Evolutionary conservation across 1,139 yeast genomes (phyloP).

Genomic region (Lodderomyces theae): DNA sequence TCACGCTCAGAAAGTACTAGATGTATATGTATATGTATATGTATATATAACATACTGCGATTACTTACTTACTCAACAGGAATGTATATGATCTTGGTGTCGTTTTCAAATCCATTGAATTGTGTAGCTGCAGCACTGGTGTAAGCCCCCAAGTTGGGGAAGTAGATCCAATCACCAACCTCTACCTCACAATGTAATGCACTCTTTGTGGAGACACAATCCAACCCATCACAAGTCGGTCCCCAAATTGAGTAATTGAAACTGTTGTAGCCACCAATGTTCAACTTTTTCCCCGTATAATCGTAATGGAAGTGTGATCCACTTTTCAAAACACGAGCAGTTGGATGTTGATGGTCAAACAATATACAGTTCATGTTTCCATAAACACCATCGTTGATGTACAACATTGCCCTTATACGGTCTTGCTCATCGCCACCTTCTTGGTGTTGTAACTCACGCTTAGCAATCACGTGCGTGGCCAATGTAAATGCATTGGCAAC

Average conservation of each 20-base stretch:
- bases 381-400: slow-evolving; percentile 92
- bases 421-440: slow-evolving; percentile 13
- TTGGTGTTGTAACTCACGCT: slow-evolving; percentile 44
- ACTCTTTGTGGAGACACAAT: slow-evolving; percentile 63
- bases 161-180: slow-evolving; percentile 92
- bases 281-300: slow-evolving; percentile 21
- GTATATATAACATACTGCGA: no score
- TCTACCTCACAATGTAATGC: slow-evolving; percentile 57
- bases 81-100: slow-evolving; percentile 61
- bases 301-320: slow-evolving; percentile 48
- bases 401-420: slow-evolving; percentile 48
- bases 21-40: no score
- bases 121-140: slow-evolving; percentile 86
- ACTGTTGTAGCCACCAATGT: slow-evolving; percentile 6
- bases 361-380: slow-evolving; percentile 93
- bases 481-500: slow-evolving; percentile 85
- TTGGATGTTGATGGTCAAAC: slow-evolving; percentile 86
- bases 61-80: slow-evolving; percentile 3
- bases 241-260: slow-evolving; percentile 85
- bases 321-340: slow-evolving; percentile 62
- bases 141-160: slow-evolving; percentile 87
- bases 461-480: slow-evolving; percentile 82
- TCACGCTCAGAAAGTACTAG: no score
- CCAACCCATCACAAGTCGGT: slow-evolving; percentile 97
- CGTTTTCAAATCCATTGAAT: slow-evolving; percentile 74